phyloP scores from a whole-genome alignment of 352 stramenopile genomes.

The Globisporangium alternatum region DNA sequence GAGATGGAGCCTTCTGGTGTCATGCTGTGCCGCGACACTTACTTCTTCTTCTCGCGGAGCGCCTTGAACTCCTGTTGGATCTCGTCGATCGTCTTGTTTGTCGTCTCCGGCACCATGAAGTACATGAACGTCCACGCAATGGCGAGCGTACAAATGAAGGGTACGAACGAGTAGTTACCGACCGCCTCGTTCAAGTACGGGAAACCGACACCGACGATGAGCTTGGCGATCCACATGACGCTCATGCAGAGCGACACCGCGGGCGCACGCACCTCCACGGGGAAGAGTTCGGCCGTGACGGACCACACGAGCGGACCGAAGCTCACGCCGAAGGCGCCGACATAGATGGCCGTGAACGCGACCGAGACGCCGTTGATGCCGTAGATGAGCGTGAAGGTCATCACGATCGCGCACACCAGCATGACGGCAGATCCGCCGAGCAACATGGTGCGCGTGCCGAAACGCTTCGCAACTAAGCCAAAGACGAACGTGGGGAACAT shows the following conservation, averaged over 20 bases:
- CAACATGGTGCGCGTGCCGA: constrained; percentile 54
- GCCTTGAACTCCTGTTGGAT: constrained; percentile 43
- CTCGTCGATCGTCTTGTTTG: constrained; percentile 51
- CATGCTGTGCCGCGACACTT: constrained; percentile 18
- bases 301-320: constrained; percentile 47
- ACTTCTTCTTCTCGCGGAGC: constrained; percentile 24
- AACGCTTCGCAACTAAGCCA: constrained; percentile 34
- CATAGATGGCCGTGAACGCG: constrained; percentile 46
- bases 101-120: constrained; percentile 46
- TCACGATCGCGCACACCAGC: constrained; percentile 40
- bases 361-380: constrained; percentile 35
- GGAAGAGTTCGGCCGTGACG: constrained; percentile 32
- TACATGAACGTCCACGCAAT: constrained; percentile 30
- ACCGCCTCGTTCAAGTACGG: constrained; percentile 34
- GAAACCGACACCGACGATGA: constrained; percentile 41
- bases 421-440: constrained; percentile 41
- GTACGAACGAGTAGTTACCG: constrained; percentile 5
- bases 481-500: constrained; percentile 28
- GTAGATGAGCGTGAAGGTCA: constrained; percentile 45
- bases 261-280: constrained; percentile 24
- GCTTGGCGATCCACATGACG: constrained; percentile 43
- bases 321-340: constrained; percentile 39
- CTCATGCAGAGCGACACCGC: constrained; percentile 38
- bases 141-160: constrained; percentile 35
- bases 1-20: neutral